Conservation (phyloP, 148 eudicot species). For the Euryodendron excelsum region DNA sequence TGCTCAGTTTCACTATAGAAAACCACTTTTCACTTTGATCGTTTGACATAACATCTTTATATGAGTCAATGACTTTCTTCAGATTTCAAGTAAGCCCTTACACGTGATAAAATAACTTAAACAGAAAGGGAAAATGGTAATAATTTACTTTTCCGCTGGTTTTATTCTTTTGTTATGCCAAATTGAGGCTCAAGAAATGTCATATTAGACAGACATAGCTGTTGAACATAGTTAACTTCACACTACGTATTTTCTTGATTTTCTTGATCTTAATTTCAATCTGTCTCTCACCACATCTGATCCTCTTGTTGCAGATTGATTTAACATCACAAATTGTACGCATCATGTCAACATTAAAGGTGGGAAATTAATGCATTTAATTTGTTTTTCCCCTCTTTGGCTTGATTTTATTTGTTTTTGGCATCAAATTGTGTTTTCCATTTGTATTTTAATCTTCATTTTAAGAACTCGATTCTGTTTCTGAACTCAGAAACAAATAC, state of each 20-base stretch:
- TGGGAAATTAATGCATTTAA: conserved; percentile 23
- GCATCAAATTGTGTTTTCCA: background rate
- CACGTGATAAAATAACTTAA: background rate
- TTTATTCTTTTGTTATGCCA: background rate
- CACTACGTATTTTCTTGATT: background rate
- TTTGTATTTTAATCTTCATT: background rate
- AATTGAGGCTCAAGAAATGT: background rate
- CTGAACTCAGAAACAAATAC: background rate
- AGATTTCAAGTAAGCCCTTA: too few species aligned
- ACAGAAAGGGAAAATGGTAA: background rate
- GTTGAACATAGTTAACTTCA: background rate
- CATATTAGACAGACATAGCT: background rate
- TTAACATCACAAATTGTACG: conserved; percentile 83
- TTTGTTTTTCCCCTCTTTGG: conserved; percentile 3
- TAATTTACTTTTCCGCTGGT: background rate
- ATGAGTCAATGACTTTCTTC: background rate
- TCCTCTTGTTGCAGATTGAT: conserved; percentile 68
- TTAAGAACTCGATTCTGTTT: background rate
- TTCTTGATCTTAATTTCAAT: background rate
- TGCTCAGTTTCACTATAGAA: background rate
- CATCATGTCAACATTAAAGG: conserved; percentile 59
- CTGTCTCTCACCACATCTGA: conserved; percentile 7
- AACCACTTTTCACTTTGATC: background rate
- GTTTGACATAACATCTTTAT: background rate
- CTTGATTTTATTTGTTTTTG: background rate